Percentiles rank a stretch among this genome's conserved stretches.
Evolutionary conservation across 495 filamentous ascomycete species (phyloP).

Genomic region (Penicillium pancosmium): DNA sequence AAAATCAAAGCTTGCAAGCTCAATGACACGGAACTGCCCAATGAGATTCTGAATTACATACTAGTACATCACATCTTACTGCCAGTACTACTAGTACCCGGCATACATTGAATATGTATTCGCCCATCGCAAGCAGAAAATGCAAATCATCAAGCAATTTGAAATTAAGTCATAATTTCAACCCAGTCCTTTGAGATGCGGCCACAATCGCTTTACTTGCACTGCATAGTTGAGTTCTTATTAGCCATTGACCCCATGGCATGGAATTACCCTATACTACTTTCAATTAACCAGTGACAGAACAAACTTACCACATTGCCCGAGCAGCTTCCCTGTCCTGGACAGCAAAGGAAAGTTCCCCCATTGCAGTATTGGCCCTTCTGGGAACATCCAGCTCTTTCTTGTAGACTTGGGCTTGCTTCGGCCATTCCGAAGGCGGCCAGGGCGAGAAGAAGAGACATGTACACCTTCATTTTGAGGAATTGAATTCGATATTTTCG

Average conservation of each 20-base stretch:
- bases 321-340: slow-evolving; percentile 7
- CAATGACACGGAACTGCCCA: too few relatives aligned
- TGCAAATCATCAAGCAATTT: too few relatives aligned
- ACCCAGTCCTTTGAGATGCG: too few relatives aligned
- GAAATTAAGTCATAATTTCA: too few relatives aligned
- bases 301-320: slow-evolving; percentile 6
- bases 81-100: too few relatives aligned
- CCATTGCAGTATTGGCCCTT: slow-evolving; percentile 9
- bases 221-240: neutral
- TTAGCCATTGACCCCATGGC: too few relatives aligned
- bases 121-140: too few relatives aligned
- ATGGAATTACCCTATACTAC: too few relatives aligned
- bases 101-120: too few relatives aligned
- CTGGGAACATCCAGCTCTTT: slow-evolving; percentile 12
- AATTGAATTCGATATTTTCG: neutral
- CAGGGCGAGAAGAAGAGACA: slow-evolving; percentile 2
- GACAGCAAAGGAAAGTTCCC: slow-evolving; percentile 12
- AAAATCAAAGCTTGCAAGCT: too few relatives aligned
- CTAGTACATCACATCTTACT: too few relatives aligned
- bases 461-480: slow-evolving; percentile 8
- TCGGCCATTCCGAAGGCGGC: slow-evolving; percentile 9
- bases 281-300: neutral
- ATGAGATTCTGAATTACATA: too few relatives aligned
- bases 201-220: neutral
- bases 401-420: slow-evolving; percentile 6